Evolutionary conservation across 208 protist species (phyloP).

Genomic region (Acanthamoeba royreba): DNA sequence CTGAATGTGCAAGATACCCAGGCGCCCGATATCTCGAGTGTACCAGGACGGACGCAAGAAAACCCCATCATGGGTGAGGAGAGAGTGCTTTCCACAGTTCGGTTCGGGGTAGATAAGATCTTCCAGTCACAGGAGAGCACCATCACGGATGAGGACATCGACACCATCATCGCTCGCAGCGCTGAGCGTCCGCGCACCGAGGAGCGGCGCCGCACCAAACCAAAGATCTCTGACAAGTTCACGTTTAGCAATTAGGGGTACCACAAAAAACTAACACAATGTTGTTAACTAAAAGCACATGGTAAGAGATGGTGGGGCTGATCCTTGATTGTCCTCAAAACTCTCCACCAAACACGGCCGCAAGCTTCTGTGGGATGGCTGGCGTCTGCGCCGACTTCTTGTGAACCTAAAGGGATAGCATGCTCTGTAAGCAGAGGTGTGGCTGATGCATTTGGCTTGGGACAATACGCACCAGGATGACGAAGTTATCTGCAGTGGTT

Average conservation of each 20-base stretch:
- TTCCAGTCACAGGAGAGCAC: slow-evolving; percentile 83
- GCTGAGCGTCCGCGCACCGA: slow-evolving; percentile 86
- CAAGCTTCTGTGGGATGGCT: background rate
- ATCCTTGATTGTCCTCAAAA: too few relatives aligned
- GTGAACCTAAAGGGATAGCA: too few relatives aligned
- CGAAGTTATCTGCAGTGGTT: background rate
- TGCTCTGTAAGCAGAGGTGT: background rate
- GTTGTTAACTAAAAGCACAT: too few relatives aligned
- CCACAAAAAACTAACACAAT: too few relatives aligned
- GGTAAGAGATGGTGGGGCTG: too few relatives aligned
- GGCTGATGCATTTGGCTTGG: background rate
- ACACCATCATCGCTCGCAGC: slow-evolving; percentile 90
- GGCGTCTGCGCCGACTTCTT: background rate
- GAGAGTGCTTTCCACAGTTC: slow-evolving; percentile 96
- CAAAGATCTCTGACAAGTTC: slow-evolving; percentile 83
- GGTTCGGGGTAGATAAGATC: slow-evolving; percentile 96
- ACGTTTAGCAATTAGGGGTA: too few relatives aligned
- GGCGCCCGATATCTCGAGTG: too few relatives aligned
- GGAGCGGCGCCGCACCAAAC: too few relatives aligned
- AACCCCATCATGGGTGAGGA: slow-evolving; percentile 83
- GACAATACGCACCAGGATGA: background rate
- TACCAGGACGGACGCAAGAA: background rate
- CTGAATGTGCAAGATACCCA: too few relatives aligned
- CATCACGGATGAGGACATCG: slow-evolving; percentile 97
- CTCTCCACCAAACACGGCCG: background rate